These are phyloP conservation scores for Brasenia schreberi DNA, from an alignment of 164 flowering plant species.

Conservation along the genomic window DNA sequence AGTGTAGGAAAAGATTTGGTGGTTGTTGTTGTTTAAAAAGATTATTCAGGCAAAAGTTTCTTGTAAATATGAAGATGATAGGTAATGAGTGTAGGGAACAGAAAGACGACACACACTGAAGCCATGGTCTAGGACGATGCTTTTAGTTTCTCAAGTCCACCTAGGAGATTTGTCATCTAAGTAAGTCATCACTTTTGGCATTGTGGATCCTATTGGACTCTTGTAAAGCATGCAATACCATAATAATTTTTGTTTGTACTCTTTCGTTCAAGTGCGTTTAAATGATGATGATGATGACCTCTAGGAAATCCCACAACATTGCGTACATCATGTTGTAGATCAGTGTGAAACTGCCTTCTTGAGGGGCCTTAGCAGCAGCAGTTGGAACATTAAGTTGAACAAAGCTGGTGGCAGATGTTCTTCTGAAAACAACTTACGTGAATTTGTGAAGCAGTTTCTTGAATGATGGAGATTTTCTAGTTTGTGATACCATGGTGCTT, in stretches of 20 bases:
- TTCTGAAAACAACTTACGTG: slow-evolving; percentile 39
- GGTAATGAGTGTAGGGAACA: not conserved
- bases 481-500: slow-evolving; percentile 51
- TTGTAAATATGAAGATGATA: not conserved
- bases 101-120: not conserved
- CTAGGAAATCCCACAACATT: slow-evolving; percentile 13
- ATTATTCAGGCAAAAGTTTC: no score
- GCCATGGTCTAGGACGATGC: not conserved
- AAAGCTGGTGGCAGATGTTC: slow-evolving; percentile 15
- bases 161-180: not conserved
- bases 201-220: not conserved
- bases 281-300: not conserved
- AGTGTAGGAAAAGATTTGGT: no score
- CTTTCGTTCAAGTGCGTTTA: not conserved
- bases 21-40: not conserved
- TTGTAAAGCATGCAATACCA: not conserved
- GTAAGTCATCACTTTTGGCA: not conserved
- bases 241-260: no score
- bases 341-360: slow-evolving; percentile 25
- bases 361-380: slow-evolving; percentile 45
- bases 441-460: slow-evolving; percentile 36
- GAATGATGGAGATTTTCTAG: slow-evolving; percentile 35
- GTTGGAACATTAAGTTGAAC: slow-evolving; percentile 33
- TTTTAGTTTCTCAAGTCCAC: not conserved
- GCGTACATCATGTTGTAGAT: slow-evolving; percentile 6